These are phyloP conservation scores for Globisporangium nunn DNA, from an alignment of 352 stramenopile species.

Conservation along the genomic window DNA sequence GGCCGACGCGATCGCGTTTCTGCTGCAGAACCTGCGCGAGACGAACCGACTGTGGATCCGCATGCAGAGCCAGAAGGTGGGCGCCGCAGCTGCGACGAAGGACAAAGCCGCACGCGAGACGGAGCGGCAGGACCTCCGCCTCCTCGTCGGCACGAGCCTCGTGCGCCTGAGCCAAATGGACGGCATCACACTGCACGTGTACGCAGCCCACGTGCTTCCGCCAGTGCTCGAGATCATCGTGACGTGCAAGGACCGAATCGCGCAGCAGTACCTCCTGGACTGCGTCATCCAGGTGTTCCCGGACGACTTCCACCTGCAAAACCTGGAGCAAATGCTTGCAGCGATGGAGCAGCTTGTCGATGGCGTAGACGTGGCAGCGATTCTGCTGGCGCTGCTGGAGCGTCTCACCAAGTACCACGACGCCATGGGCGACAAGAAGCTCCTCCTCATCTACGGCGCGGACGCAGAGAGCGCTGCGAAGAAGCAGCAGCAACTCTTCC, in stretches of 20 bases:
- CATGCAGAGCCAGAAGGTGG: slow-evolving; percentile 89
- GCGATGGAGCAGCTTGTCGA: slow-evolving; percentile 83
- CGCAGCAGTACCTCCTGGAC: slow-evolving; percentile 98
- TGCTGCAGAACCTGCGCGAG: slow-evolving; percentile 96
- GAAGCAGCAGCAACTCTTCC: slow-evolving; percentile 16
- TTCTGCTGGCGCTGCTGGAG: slow-evolving; percentile 92
- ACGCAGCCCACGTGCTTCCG: slow-evolving; percentile 88
- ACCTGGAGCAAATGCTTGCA: slow-evolving; percentile 87
- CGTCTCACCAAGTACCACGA: slow-evolving; percentile 89
- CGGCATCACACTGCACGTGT: slow-evolving; percentile 87
- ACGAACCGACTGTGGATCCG: slow-evolving; percentile 99
- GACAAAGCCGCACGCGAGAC: slow-evolving; percentile 75
- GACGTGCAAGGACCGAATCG: slow-evolving; percentile 93
- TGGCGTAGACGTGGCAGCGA: slow-evolving; percentile 87
- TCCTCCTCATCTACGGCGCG: slow-evolving; percentile 15
- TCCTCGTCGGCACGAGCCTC: slow-evolving; percentile 97
- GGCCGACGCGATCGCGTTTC: slow-evolving; percentile 93
- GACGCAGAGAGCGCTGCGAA: slow-evolving; percentile 6
- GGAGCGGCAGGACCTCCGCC: slow-evolving; percentile 91
- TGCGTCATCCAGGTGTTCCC: slow-evolving; percentile 98
- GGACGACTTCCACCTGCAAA: slow-evolving; percentile 96
- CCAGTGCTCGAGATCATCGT: slow-evolving; percentile 92
- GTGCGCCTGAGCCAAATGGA: slow-evolving; percentile 95
- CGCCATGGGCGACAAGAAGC: slow-evolving; percentile 19
- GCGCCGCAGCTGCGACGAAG: slow-evolving; percentile 37